Conservation (phyloP, 164 flowering plant genomes). For the Vitis rupestris region DNA sequence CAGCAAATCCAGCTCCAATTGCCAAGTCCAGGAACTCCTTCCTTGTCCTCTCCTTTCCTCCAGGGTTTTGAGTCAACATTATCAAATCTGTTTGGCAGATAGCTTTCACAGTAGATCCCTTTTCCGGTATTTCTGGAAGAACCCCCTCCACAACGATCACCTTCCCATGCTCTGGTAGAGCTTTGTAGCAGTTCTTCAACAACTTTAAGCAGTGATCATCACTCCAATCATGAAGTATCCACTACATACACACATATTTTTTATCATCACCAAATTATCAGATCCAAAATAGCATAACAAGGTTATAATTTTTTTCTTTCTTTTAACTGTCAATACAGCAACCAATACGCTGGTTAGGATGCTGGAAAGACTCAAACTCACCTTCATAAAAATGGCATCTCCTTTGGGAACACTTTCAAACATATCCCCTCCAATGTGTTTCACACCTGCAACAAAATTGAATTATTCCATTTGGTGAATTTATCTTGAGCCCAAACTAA, state of each 20-base stretch:
- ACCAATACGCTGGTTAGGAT: no score
- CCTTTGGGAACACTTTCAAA: not conserved
- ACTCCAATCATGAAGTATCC: slow-evolving; percentile 11
- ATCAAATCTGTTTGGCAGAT: not conserved
- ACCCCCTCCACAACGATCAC: slow-evolving; percentile 1
- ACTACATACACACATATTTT: not conserved
- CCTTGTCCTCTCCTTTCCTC: slow-evolving; percentile 14
- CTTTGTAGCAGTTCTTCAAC: slow-evolving; percentile 12
- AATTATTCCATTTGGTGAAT: no score
- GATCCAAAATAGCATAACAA: no score
- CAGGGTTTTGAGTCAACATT: not conserved
- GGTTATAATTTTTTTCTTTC: no score
- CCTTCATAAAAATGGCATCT: slow-evolving; percentile 1
- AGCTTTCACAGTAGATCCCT: not conserved
- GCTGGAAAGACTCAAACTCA: not conserved
- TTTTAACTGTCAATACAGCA: no score
- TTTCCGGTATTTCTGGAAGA: not conserved
- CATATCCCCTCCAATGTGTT: not conserved
- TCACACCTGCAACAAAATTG: not conserved
- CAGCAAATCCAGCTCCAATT: slow-evolving; percentile 27
- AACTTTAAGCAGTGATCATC: slow-evolving; percentile 9
- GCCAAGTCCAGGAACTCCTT: slow-evolving; percentile 24
- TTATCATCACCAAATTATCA: no score
- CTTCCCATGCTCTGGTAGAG: slow-evolving; percentile 9
- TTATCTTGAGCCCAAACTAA: slow-evolving; percentile 11